Evolutionary conservation across 371 early-diverging fungal genomes (phyloP).

Genomic region (Mortierella sp.): DNA sequence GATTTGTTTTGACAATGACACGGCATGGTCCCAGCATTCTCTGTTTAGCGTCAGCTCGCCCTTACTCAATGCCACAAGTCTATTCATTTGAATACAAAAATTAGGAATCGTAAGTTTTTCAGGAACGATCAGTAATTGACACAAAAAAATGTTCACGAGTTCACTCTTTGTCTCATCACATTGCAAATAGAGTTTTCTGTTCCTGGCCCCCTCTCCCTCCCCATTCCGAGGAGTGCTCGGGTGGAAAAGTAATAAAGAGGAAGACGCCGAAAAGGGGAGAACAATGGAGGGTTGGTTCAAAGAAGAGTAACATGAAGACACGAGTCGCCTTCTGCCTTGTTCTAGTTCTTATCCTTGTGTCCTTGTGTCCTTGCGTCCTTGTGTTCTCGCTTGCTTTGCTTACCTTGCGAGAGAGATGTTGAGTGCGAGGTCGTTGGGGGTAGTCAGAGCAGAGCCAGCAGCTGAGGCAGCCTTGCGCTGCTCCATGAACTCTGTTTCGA

Average conservation of each 20-base stretch:
- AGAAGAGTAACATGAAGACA: neutral
- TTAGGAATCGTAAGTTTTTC: neutral
- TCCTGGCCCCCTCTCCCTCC: neutral
- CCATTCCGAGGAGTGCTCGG: neutral
- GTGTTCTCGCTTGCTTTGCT: neutral
- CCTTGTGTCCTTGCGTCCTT: too few species aligned
- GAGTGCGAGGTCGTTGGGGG: slow-evolving; percentile 51
- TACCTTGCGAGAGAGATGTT: slow-evolving; percentile 54
- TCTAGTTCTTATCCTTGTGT: too few species aligned
- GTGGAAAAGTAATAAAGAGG: slow-evolving; percentile 13
- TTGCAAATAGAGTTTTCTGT: neutral
- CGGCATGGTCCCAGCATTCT: slow-evolving; percentile 41
- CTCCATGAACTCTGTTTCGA: slow-evolving; percentile 68
- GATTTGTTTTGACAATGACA: slow-evolving; percentile 34
- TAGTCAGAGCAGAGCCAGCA: slow-evolving; percentile 41
- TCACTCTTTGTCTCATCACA: neutral
- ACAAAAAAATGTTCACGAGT: neutral
- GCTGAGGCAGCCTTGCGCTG: slow-evolving; percentile 65
- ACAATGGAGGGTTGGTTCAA: neutral
- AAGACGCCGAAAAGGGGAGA: neutral
- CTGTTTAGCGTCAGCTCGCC: slow-evolving; percentile 39
- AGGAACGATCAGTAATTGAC: neutral
- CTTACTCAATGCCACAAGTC: slow-evolving; percentile 40
- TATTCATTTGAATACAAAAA: slow-evolving; percentile 9
- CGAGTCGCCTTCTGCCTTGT: too few species aligned